Base-by-base conservation (phyloP, 805 yeast species). In the Saccharomyces jurei region DNA sequence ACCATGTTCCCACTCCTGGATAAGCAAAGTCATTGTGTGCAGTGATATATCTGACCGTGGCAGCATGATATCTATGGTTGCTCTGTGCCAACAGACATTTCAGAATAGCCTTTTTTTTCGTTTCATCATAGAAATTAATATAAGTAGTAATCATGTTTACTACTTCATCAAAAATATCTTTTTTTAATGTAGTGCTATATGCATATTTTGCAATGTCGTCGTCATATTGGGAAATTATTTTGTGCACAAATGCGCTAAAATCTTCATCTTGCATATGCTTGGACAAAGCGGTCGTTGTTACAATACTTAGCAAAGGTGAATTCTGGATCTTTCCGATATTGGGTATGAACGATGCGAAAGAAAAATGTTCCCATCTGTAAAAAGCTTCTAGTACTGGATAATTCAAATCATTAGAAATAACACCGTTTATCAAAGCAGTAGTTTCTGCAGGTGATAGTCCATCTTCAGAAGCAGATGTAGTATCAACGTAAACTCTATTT, bases 1-100 rank as follows among this genome's bases (percentile, higher is more conserved):
- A 57, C 92, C 92, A 86, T 1, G 67, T 60, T 17, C 64, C 51
- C 6, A 68, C 60, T 10, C 9, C 47, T 0, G 56, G 55, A 10
- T 61, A 52, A 1, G 68, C 67, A 48, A 56, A 60, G 6, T 52
- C 25, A n/a, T 51, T 54, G 14, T 50, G 47, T 3, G 30, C n/a
- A 1, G 49, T 47, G 9, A 73, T 60, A 27, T 72, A 60, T 17
- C 58, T 56, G 6, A 70, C 64, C 22, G 65, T 65, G 21, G 59
- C 62, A 5, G 71, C 57, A 21, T 64, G 61, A 51, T 66, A 74
- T 54, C 71, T 74, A 52, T 66, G 65, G 1, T 52, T 21, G 22
- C 60, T 54, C 13, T 65, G 64, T 1, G 65, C 59, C 6, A 67
- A 57, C 3, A 71, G 54, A 56, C 64, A 71, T 2, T 59, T 58